These are phyloP conservation scores for Carex sylvatica DNA, from an alignment of 202 grass and related monocot species.

Conservation along the genomic window DNA sequence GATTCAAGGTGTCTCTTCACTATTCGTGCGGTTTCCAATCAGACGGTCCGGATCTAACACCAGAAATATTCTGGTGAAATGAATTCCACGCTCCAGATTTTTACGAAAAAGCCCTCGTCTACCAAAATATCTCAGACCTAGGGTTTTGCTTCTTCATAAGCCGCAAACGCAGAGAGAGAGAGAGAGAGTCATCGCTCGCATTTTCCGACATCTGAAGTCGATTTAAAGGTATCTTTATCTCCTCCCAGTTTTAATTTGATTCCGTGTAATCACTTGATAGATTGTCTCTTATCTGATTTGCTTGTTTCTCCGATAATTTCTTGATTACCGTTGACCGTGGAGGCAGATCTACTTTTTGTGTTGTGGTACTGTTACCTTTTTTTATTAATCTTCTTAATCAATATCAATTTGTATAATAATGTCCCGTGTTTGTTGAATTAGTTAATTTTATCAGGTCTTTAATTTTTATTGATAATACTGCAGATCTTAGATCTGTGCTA, in stretches of 20 bases:
- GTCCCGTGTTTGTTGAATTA: neutral
- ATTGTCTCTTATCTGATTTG: neutral
- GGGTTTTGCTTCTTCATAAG: constrained; percentile 27
- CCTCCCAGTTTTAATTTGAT: neutral
- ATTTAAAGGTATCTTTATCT: neutral
- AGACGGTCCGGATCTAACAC: no score
- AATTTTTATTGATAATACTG: neutral
- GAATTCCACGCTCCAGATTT: neutral
- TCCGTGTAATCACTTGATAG: no score
- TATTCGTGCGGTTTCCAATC: no score
- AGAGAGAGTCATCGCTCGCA: neutral
- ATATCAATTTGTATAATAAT: neutral
- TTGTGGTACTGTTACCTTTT: neutral
- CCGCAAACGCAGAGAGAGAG: neutral
- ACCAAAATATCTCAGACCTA: constrained; percentile 1
- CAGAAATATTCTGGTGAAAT: no score
- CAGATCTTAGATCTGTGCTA: neutral
- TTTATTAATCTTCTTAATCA: neutral
- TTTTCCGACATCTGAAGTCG: neutral
- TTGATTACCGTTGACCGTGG: neutral
- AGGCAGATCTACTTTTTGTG: neutral
- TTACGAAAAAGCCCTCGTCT: constrained; percentile 10
- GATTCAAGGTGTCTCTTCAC: no score
- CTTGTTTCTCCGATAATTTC: neutral
- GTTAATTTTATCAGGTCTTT: neutral